Evolutionary conservation across 495 filamentous ascomycete species (phyloP).

Genomic region (Penicillium chermesinum): DNA sequence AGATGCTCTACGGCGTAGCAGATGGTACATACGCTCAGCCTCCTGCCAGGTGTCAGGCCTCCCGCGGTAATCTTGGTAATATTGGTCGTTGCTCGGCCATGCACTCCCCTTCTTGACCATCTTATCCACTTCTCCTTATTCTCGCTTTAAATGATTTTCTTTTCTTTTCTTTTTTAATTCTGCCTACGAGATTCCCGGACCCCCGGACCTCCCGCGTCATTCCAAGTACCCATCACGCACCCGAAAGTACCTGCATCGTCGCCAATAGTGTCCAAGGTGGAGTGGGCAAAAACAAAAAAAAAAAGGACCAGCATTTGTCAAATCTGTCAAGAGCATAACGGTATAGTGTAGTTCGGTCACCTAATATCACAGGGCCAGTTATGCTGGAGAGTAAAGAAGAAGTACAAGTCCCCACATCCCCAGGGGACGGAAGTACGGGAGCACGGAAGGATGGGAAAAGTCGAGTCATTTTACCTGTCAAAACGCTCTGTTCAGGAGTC

Average conservation of each 20-base stretch:
- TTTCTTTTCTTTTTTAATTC: neutral
- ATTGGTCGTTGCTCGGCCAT: no score
- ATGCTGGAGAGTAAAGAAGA: no score
- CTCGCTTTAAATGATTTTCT: neutral
- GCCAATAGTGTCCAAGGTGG: conserved; percentile 2
- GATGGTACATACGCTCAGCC: neutral
- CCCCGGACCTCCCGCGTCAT: neutral
- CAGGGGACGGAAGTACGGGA: no score
- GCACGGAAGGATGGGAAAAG: neutral
- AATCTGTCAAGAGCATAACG: no score
- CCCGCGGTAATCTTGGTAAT: neutral
- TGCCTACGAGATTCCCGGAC: conserved; percentile 4
- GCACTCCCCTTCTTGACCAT: neutral
- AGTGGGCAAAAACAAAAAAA: no score
- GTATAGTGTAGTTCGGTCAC: no score
- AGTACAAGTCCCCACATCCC: no score
- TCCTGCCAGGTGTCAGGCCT: neutral
- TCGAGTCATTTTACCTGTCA: neutral
- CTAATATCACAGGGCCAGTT: no score
- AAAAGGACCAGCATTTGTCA: no score
- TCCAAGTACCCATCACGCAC: neutral
- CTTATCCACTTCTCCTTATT: neutral
- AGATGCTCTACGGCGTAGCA: no score
- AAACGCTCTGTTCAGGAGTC: neutral
- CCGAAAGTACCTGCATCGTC: conserved; percentile 4